Percentiles rank a stretch among this genome's conserved stretches.
These are phyloP conservation scores for Aspergillus ruber DNA, from an alignment of 2,329 filamentous ascomycete species.

Conservation along the genomic window DNA sequence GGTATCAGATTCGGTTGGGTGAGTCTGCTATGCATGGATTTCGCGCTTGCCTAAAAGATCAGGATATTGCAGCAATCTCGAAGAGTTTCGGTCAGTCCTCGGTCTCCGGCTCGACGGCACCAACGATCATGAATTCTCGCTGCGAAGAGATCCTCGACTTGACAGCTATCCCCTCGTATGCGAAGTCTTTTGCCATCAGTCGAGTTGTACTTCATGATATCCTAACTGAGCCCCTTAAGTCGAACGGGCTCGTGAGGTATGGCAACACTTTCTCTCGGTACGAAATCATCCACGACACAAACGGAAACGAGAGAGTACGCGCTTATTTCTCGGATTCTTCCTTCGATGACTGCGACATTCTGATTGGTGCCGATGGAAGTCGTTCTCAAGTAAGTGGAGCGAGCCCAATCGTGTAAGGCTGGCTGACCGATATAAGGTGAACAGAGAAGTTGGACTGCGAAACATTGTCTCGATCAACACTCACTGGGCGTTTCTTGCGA, in stretches of 20 bases:
- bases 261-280: neutral
- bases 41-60: neutral
- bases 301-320: neutral
- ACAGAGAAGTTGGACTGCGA: neutral
- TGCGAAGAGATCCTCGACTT: neutral
- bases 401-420: neutral
- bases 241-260: neutral
- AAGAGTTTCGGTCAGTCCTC: neutral
- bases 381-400: neutral
- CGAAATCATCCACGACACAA: neutral
- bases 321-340: neutral
- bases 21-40: neutral
- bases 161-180: conserved; percentile 2
- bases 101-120: neutral
- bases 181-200: neutral
- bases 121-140: neutral
- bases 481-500: neutral
- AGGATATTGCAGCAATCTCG: neutral
- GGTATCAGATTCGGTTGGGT: neutral
- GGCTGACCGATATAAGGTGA: neutral
- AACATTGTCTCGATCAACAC: neutral
- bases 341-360: neutral
- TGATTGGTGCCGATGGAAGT: neutral
- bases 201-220: neutral
- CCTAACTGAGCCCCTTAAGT: neutral